phyloP scores from a whole-genome alignment of 257 asterid genomes.

The Lycium barbarum region DNA sequence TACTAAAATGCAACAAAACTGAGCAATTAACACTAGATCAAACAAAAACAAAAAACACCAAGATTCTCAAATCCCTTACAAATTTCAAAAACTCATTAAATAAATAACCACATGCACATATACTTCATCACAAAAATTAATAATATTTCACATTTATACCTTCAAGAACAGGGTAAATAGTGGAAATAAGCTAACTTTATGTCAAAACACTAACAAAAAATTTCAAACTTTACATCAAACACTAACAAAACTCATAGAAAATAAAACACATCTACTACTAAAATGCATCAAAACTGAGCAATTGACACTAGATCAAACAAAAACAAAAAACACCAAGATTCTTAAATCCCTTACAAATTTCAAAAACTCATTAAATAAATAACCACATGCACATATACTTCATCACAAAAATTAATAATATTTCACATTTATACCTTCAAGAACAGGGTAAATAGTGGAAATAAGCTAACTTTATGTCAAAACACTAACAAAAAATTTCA shows the following conservation, averaged over 20 bases:
- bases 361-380: background rate
- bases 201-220: background rate
- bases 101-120: background rate
- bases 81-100: background rate
- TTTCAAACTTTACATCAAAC: background rate
- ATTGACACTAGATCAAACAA: conserved; percentile 20
- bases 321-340: background rate
- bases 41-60: conserved; percentile 15
- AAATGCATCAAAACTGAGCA: background rate
- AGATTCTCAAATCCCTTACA: background rate
- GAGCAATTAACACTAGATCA: conserved; percentile 1
- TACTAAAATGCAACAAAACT: conserved; percentile 13
- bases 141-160: background rate
- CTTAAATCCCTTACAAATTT: background rate
- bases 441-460: background rate
- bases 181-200: background rate
- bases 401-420: background rate
- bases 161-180: conserved; percentile 2
- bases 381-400: background rate
- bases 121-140: background rate
- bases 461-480: background rate
- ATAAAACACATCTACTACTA: background rate
- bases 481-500: background rate
- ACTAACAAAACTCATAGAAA: background rate
- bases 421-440: background rate